Percentiles rank a stretch among this genome's conserved stretches.
Conservation (phyloP, 257 asterid genomes). For the Orobanche coerulescens region DNA sequence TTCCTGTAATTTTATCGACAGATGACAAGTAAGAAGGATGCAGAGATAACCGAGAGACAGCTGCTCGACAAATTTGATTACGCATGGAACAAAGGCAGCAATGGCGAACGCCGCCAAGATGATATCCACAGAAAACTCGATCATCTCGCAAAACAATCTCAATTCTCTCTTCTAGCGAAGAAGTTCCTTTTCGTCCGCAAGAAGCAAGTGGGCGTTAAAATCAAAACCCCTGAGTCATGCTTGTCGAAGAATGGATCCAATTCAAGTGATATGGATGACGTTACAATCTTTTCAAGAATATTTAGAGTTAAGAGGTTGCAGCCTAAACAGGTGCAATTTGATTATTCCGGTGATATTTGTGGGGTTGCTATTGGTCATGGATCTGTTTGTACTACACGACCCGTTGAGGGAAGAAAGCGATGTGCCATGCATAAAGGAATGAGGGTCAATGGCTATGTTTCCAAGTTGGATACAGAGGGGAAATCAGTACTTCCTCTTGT, state of each 20-base stretch:
- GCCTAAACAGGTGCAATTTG: slow-evolving; percentile 23
- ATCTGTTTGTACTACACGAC: slow-evolving; percentile 49
- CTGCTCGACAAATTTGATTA: slow-evolving; percentile 76
- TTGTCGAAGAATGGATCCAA: slow-evolving; percentile 28
- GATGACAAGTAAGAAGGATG: slow-evolving; percentile 66
- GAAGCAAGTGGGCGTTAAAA: slow-evolving; percentile 53
- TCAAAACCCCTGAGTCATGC: slow-evolving; percentile 33
- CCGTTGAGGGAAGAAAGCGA: slow-evolving; percentile 66
- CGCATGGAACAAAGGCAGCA: slow-evolving; percentile 87
- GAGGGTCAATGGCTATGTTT: slow-evolving; percentile 48
- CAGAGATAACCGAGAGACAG: slow-evolving; percentile 70
- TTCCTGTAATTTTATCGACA: slow-evolving; percentile 22
- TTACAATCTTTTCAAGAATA: slow-evolving; percentile 30
- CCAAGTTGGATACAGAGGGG: slow-evolving; percentile 23
- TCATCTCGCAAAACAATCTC: slow-evolving; percentile 30
- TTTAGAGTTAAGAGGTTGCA: slow-evolving; percentile 52
- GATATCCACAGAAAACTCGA: slow-evolving; percentile 47
- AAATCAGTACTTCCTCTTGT: background rate
- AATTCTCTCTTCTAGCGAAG: slow-evolving; percentile 33
- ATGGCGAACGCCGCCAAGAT: slow-evolving; percentile 62
- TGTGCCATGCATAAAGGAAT: slow-evolving; percentile 83
- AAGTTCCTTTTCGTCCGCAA: slow-evolving; percentile 36
- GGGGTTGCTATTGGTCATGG: slow-evolving; percentile 72
- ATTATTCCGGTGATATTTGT: slow-evolving; percentile 31
- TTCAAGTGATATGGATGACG: slow-evolving; percentile 19